Evolutionary conservation across 2,329 filamentous ascomycete species (phyloP), one percentile per base, ranked within the genome.

Genomic region (Zasmidium cellare): DNA sequence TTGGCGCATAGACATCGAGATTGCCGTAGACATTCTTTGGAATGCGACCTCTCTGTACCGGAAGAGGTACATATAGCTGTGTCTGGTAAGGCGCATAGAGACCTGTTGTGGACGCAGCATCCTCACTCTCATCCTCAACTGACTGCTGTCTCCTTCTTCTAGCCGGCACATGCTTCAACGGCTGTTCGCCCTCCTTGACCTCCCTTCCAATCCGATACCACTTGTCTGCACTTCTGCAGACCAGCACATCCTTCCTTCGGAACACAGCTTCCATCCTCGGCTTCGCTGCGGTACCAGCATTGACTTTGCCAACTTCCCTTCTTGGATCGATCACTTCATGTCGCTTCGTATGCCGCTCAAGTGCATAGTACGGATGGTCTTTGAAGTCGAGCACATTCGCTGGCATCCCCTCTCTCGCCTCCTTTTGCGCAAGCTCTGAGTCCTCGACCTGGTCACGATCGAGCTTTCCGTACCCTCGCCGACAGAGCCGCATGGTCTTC

Each of bases 141-240:
- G 61, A 61, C 23, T 58, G 59, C 2, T 60, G 57, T 20, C 61
- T 55, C 51, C 60, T 61, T n/a, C 49, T 35, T n/a, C 67, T 61
- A 16, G 76, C 28, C 67, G 72, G 73, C 46, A 79, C 73, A 70
- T 88, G 87, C 71, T 96, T 97, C 14, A 90, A 81, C 0, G 94
- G 91, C 56, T 94, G 88, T 71, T 96, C 90, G 14, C 88, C 86
- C 0, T 84, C 76, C 64, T 86, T 90, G 7, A 99, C 85, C 62
- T 92, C 87, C 23, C 91, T 83, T 0, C 94, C 94, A 59, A 93
- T 76, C 1, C 92, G 86, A 73, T 94, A 97, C 96, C 94, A 99
- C 62, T 89, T 91, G 65, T 96, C 91, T 2, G 86, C 87, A 61
- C 87, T 96, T 61, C 87, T 84, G 1, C 91, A 91, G 3, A 86